These are phyloP conservation scores for Ailanthus altissimus DNA, from an alignment of 345 rosid species.

Conservation along the genomic window DNA sequence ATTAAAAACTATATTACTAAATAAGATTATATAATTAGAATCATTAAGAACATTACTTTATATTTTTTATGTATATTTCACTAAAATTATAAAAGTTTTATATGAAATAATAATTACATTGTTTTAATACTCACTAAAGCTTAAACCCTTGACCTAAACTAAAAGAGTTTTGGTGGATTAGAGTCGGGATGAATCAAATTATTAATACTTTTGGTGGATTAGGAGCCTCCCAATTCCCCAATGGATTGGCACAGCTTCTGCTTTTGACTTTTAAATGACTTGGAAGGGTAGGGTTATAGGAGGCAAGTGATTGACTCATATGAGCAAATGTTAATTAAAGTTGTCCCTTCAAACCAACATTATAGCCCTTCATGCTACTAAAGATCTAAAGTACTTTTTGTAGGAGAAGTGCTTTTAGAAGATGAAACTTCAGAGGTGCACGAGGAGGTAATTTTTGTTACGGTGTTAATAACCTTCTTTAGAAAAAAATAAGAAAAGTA, in stretches of 20 bases:
- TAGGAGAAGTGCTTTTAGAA: not conserved
- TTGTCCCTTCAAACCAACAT: not conserved
- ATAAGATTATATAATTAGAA: too few species aligned
- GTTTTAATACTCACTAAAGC: too few species aligned
- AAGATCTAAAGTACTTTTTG: not conserved
- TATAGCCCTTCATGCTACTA: not conserved
- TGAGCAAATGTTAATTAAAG: not conserved
- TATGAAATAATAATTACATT: too few species aligned
- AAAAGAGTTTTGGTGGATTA: too few species aligned
- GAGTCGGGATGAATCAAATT: not conserved
- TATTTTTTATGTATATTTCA: too few species aligned
- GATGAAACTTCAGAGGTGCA: not conserved
- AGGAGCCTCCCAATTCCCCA: not conserved
- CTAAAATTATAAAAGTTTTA: too few species aligned
- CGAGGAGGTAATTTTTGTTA: not conserved
- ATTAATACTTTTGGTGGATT: not conserved
- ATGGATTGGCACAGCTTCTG: not conserved
- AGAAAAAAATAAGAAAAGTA: too few species aligned
- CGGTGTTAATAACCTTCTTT: too few species aligned
- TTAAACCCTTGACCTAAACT: too few species aligned
- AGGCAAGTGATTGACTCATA: not conserved
- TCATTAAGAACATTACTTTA: too few species aligned
- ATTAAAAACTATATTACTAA: too few species aligned
- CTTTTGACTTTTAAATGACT: conserved; percentile 2
- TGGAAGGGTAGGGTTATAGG: not conserved